Percentiles rank a stretch among this genome's conserved stretches.
These are phyloP conservation scores for Pichia sorboxylosa DNA, from an alignment of 1,139 yeast species.

Conservation along the genomic window DNA sequence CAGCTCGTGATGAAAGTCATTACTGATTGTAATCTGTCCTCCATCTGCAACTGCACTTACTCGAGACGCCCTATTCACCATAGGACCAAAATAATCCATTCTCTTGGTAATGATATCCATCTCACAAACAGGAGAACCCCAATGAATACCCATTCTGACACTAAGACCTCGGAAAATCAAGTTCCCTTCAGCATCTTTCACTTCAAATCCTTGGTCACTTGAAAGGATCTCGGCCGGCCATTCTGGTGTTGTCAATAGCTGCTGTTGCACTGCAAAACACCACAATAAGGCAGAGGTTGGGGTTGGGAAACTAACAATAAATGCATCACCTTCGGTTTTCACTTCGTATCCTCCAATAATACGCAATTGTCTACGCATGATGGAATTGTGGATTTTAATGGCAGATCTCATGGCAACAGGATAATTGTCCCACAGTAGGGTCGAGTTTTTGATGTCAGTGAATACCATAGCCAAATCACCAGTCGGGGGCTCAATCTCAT, in stretches of 20 bases:
- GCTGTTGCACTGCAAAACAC: constrained; percentile 91
- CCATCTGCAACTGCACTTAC: constrained; percentile 95
- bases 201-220: constrained; percentile 74
- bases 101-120: constrained; percentile 88
- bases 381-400: constrained; percentile 81
- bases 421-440: constrained; percentile 83
- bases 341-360: constrained; percentile 96
- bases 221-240: constrained; percentile 94
- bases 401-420: constrained; percentile 96
- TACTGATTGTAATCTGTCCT: constrained; percentile 85
- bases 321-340: constrained; percentile 98
- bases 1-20: constrained; percentile 69
- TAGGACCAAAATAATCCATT: constrained; percentile 98
- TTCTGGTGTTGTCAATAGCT: constrained; percentile 62
- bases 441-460: constrained; percentile 93
- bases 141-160: constrained; percentile 95
- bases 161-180: constrained; percentile 76
- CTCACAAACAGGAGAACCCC: constrained; percentile 97
- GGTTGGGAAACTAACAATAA: constrained; percentile 95
- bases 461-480: constrained; percentile 93
- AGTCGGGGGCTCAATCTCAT: constrained; percentile 89
- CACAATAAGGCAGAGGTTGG: constrained; percentile 84
- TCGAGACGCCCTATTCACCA: constrained; percentile 92
- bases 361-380: constrained; percentile 88
- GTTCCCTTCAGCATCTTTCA: constrained; percentile 54